These are phyloP conservation scores for Vigna mungo DNA, from an alignment of 306 rosid species.

Conservation along the genomic window DNA sequence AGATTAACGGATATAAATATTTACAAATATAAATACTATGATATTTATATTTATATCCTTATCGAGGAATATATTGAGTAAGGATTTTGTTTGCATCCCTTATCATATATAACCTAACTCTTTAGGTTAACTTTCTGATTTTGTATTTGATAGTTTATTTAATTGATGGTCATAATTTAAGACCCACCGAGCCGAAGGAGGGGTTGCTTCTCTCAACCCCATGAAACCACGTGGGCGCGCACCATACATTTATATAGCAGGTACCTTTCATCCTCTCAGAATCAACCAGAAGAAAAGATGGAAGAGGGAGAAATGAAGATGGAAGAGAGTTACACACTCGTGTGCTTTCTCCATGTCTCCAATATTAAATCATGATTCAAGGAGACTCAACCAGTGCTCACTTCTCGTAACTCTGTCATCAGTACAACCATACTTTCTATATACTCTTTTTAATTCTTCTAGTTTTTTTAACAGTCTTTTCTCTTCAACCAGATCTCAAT, in stretches of 20 bases:
- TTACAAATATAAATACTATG: too few species aligned
- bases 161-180: neutral
- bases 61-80: too few species aligned
- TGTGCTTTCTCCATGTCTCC: neutral
- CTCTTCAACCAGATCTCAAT: neutral
- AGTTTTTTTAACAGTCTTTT: too few species aligned
- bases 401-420: slow-evolving; percentile 60
- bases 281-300: neutral
- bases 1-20: too few species aligned
- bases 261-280: neutral
- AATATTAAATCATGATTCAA: too few species aligned
- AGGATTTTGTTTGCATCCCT: too few species aligned
- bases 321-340: neutral
- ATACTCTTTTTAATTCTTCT: neutral
- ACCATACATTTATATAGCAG: neutral
- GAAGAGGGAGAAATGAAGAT: neutral
- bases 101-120: neutral
- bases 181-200: neutral
- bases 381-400: slow-evolving; percentile 41
- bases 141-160: neutral
- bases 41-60: too few species aligned
- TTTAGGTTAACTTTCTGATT: neutral
- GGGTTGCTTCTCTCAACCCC: neutral
- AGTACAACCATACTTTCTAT: neutral
- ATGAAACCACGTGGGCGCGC: slow-evolving; percentile 1